A percentile compares a stretch with the other conserved stretches of the same genome.
These are phyloP conservation scores for Eucalyptus erythrocorys DNA, from an alignment of 345 rosid genomes.

Conservation along the genomic window DNA sequence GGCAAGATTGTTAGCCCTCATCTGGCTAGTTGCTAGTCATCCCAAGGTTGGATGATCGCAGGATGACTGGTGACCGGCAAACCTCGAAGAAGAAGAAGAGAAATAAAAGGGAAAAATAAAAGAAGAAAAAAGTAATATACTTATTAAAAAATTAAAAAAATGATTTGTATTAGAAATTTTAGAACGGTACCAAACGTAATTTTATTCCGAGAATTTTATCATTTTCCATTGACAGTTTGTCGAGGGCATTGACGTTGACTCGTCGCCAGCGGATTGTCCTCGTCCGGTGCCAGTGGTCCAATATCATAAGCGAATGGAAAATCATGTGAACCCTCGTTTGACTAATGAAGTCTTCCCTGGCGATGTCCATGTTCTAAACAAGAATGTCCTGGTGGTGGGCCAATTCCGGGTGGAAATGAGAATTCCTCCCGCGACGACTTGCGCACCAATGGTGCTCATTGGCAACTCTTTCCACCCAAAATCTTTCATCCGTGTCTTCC, in stretches of 20 bases:
- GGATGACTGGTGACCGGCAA: fast-evolving
- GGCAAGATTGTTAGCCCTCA: fast-evolving
- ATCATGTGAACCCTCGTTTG: background rate
- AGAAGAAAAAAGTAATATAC: fast-evolving
- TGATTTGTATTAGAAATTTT: fast-evolving
- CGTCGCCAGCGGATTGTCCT: background rate
- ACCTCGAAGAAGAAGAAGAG: too few species aligned
- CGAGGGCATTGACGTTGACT: background rate
- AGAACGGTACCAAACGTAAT: fast-evolving
- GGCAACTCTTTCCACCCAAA: background rate
- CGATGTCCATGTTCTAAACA: background rate
- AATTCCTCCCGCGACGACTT: background rate
- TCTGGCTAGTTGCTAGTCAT: fast-evolving
- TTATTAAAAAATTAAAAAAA: too few species aligned
- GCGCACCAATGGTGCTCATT: background rate
- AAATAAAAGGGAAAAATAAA: too few species aligned
- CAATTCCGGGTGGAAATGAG: background rate
- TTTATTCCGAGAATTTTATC: background rate
- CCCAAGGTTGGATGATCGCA: too few species aligned
- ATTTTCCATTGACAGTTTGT: background rate
- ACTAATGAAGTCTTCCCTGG: background rate
- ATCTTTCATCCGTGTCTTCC: background rate
- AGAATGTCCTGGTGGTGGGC: background rate
- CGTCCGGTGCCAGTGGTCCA: background rate
- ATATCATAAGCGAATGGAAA: background rate